phyloP scores from a whole-genome alignment of 1,139 yeast species.

The Geotrichum europaeum region DNA sequence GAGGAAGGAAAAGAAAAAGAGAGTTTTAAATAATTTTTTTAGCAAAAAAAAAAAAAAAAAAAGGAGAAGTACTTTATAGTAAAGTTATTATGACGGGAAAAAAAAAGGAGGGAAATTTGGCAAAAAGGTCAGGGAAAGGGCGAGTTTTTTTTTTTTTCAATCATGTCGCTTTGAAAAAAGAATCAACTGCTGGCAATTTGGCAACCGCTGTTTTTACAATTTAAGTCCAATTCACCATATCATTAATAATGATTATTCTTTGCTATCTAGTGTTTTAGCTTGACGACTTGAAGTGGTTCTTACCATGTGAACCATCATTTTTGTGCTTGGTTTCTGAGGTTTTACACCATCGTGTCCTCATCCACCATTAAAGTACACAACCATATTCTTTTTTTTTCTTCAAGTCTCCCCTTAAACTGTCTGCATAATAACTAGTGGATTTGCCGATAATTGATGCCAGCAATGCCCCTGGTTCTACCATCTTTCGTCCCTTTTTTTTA shows the following conservation, averaged over 20 bases:
- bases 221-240: neutral
- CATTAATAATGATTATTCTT: neutral
- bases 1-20: conserved; percentile 10
- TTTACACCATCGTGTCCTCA: neutral
- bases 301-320: no score
- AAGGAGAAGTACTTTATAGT: neutral
- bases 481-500: neutral
- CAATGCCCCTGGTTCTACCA: no score
- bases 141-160: neutral
- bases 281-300: neutral
- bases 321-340: neutral
- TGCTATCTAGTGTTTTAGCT: neutral
- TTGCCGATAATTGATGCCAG: no score
- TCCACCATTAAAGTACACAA: neutral
- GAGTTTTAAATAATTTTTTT: neutral
- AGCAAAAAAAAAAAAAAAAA: conserved; percentile 1
- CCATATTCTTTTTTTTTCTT: neutral
- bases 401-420: neutral
- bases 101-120: neutral
- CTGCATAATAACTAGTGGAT: neutral
- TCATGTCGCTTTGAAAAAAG: neutral
- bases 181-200: neutral
- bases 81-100: neutral
- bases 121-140: neutral
- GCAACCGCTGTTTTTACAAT: neutral